Evolutionary conservation across 345 rosid genomes (phyloP), one percentile per base, ranked within the genome.

Genomic region (Cardiospermum halicacabum): DNA sequence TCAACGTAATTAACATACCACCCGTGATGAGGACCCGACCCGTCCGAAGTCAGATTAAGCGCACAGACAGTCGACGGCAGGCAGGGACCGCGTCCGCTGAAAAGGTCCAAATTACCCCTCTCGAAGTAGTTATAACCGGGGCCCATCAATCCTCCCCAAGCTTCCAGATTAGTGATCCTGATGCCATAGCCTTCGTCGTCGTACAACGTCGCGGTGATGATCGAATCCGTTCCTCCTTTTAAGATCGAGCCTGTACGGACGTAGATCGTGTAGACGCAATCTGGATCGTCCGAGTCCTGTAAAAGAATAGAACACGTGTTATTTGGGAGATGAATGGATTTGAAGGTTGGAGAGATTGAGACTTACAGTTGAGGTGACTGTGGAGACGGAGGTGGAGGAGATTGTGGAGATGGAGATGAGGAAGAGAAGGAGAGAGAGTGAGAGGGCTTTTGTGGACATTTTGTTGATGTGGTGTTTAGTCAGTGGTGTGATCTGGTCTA

Each of bases 1-100:
- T 93, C 96, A 28, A 91, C 87, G 78, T 93, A 94, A 79, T 91
- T 89, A 55, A 75, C 73, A 80, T 94, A 91, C 99, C 95, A 91
- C 0, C 99, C 97, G 53, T 84, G 96, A 63, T 81, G 83, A 1
- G 67, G 39, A 0, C 97, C 96, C 1, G 83, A 82, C 1, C 92
- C 99, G 50, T 91, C 95, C 1, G 99, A 84, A 48, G 87, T 87
- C 8, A 94, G 72, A 76, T 82, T 89, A 60, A 94, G 3, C 5
- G 91, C 85, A 66, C 99, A 94, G 12, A 85, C 31, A 1, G 91
- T 84, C 0, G 66, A 60, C 7, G 21, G 11, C 56, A 94, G 68
- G 77, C 96, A 94, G 1, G 75, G 75, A 3, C 81, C 91, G 57
- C 75, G 70, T 0, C 99, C 96, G 25, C 91, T 83, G 82, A 94